Percentiles rank a stretch among this genome's conserved stretches.
These are phyloP conservation scores for Wallacemonas sp. DNA, from an alignment of 208 protist species.

Conservation along the genomic window DNA sequence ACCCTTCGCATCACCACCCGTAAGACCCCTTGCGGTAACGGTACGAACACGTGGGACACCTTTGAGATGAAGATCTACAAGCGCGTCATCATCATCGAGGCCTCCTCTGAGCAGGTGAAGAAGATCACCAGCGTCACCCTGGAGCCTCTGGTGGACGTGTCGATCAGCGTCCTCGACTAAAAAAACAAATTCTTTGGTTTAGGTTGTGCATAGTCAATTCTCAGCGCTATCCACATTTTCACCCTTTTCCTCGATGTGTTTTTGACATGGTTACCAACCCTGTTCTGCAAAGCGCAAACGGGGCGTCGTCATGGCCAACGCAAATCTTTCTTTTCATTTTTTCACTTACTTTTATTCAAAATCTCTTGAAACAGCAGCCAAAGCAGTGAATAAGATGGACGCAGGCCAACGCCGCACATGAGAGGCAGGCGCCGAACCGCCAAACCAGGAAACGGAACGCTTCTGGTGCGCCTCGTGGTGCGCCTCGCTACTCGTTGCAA, in stretches of 20 bases:
- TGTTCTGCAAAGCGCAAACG: not conserved
- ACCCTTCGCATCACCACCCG: slow-evolving; percentile 97
- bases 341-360: slow-evolving; percentile 3
- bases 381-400: too few relatives aligned
- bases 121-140: slow-evolving; percentile 93
- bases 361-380: not conserved
- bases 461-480: too few relatives aligned
- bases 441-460: too few relatives aligned
- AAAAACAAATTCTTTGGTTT: too few relatives aligned
- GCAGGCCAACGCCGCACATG: too few relatives aligned
- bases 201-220: too few relatives aligned
- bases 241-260: not conserved
- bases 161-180: slow-evolving; percentile 47
- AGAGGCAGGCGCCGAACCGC: too few relatives aligned
- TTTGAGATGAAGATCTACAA: slow-evolving; percentile 99
- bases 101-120: slow-evolving; percentile 86
- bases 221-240: too few relatives aligned
- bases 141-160: slow-evolving; percentile 87
- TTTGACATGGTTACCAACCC: not conserved
- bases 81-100: slow-evolving; percentile 98
- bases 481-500: too few relatives aligned
- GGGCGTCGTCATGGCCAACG: slow-evolving; percentile 18
- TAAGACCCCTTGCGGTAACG: slow-evolving; percentile 99
- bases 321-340: slow-evolving; percentile 16
- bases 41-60: slow-evolving; percentile 99